A percentile compares a stretch with the other conserved stretches of the same genome.
Evolutionary conservation across 2,329 filamentous ascomycete species (phyloP).

Genomic region (Lecanoromycetidae sp.): DNA sequence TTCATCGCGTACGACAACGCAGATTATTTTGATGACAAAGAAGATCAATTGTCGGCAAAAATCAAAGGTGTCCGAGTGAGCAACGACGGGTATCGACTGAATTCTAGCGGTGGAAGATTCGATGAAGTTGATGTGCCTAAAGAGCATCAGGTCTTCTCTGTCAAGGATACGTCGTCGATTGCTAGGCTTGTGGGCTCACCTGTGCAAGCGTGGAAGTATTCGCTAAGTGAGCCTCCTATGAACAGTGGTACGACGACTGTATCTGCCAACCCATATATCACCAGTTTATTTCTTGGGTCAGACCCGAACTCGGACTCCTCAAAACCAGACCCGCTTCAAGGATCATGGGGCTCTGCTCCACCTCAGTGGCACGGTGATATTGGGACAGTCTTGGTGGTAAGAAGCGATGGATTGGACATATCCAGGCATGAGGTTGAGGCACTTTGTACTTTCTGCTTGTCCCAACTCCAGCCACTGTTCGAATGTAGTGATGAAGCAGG

Average conservation of each 20-base stretch:
- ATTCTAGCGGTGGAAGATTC: background rate
- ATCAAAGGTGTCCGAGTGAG: slow-evolving; percentile 1
- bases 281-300: background rate
- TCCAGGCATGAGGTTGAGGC: background rate
- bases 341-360: slow-evolving; percentile 2
- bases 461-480: background rate
- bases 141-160: background rate
- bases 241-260: background rate
- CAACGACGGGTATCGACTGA: background rate
- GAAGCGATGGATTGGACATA: background rate
- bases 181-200: background rate
- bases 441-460: background rate
- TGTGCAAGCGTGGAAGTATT: background rate
- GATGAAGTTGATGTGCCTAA: background rate
- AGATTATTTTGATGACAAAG: background rate
- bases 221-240: background rate
- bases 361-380: background rate
- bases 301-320: background rate
- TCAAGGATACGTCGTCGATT: background rate
- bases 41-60: background rate
- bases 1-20: background rate
- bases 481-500: background rate
- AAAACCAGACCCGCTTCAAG: too few relatives aligned
- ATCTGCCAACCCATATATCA: background rate
- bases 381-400: slow-evolving; percentile 1